Conservation (phyloP, 495 filamentous ascomycete species). For the Melanomma pulvis-pyrius region DNA sequence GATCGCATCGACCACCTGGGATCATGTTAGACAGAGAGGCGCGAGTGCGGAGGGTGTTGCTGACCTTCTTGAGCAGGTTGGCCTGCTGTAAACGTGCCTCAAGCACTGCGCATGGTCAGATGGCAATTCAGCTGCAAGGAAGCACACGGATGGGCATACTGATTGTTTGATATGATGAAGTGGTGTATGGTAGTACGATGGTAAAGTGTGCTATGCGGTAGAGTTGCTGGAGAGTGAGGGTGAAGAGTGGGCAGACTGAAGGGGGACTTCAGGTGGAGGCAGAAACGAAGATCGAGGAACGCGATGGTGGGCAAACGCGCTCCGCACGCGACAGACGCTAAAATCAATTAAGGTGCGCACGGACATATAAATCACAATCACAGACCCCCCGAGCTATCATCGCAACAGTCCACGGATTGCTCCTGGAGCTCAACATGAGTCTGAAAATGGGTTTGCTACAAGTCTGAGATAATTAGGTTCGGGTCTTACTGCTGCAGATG, state of each 20-base stretch:
- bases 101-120: constrained; percentile 65
- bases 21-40: constrained; percentile 20
- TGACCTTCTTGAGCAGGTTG: constrained; percentile 90
- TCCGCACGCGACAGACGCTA: background rate
- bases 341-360: constrained; percentile 1
- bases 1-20: constrained; percentile 94
- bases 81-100: constrained; percentile 97
- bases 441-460: background rate
- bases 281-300: background rate
- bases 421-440: background rate
- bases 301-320: background rate
- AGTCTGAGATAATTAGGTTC: background rate
- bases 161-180: background rate
- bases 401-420: background rate
- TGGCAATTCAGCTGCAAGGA: background rate
- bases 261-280: background rate
- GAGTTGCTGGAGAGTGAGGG: background rate
- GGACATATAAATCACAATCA: background rate
- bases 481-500: background rate
- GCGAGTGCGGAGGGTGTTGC: constrained; percentile 32
- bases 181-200: background rate
- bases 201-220: background rate
- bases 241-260: background rate
- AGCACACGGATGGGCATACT: constrained; percentile 6
- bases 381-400: background rate